These are phyloP conservation scores for Pulveroboletus sp. DNA, from an alignment of 768 basidiomycete species.

Conservation along the genomic window DNA sequence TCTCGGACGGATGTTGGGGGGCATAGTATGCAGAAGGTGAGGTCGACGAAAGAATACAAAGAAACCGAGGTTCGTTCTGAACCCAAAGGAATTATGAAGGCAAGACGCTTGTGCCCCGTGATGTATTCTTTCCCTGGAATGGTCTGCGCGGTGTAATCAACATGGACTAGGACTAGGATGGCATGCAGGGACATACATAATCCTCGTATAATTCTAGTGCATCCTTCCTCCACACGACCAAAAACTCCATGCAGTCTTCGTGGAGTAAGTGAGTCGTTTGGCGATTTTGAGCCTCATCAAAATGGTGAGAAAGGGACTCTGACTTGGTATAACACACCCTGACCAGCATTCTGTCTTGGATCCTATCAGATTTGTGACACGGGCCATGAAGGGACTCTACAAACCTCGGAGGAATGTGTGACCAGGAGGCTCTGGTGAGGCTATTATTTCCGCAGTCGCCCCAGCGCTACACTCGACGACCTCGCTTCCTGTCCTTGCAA, in stretches of 20 bases:
- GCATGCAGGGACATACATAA: conserved; percentile 51
- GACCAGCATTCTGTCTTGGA: conserved; percentile 85
- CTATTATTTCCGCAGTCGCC: conserved; percentile 36
- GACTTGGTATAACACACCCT: conserved; percentile 61
- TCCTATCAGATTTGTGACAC: conserved; percentile 11
- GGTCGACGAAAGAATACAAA: conserved; percentile 81
- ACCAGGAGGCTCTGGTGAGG: conserved; percentile 32
- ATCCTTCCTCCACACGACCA: conserved; percentile 80
- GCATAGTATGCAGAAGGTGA: conserved; percentile 75
- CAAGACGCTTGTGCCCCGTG: conserved; percentile 69
- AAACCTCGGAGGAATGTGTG: conserved; percentile 74
- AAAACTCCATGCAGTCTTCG: conserved; percentile 74
- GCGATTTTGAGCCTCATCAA: conserved; percentile 67
- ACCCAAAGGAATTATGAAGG: conserved; percentile 71
- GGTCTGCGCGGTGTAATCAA: conserved; percentile 34
- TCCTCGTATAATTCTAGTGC: conserved; percentile 81
- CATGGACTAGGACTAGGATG: background rate
- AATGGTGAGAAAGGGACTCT: conserved; percentile 44
- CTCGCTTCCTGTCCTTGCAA: conserved; percentile 53
- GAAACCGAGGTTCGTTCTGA: conserved; percentile 64
- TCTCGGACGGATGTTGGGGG: conserved; percentile 45
- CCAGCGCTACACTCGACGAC: conserved; percentile 63
- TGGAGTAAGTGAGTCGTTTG: conserved; percentile 54
- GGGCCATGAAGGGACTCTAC: conserved; percentile 8
- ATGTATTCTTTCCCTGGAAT: conserved; percentile 66